These are phyloP conservation scores for Fusarium poae DNA, from an alignment of 2,329 filamentous ascomycete genomes.

Conservation along the genomic window DNA sequence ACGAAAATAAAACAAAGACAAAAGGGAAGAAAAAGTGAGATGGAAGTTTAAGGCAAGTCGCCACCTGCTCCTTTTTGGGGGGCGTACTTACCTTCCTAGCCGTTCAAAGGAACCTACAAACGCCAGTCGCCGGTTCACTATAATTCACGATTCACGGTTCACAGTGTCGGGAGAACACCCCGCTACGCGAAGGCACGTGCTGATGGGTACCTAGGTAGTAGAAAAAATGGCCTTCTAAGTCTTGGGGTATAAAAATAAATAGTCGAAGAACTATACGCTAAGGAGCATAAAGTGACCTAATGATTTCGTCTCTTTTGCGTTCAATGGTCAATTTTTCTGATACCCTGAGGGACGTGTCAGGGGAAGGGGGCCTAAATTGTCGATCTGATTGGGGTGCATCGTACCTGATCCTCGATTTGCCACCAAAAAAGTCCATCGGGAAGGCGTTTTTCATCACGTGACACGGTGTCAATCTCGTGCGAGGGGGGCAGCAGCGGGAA, in stretches of 20 bases:
- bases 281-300: too few relatives aligned
- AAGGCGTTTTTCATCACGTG: conserved; percentile 46
- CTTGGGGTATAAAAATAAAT: too few relatives aligned
- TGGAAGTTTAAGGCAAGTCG: conserved; percentile 40
- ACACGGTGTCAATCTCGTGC: conserved; percentile 52
- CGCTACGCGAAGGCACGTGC: conserved; percentile 55
- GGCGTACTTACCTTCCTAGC: conserved; percentile 31
- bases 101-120: conserved; percentile 6
- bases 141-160: conserved; percentile 53
- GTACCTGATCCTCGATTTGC: conserved; percentile 29
- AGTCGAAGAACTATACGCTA: too few relatives aligned
- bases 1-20: conserved; percentile 17
- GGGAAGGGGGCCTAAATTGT: conserved; percentile 24
- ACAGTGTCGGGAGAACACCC: conserved; percentile 43
- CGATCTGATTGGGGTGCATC: conserved; percentile 38
- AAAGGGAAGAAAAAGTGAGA: conserved; percentile 19
- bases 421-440: conserved; percentile 5
- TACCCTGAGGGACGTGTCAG: conserved; percentile 52
- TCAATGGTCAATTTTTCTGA: too few relatives aligned
- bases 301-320: too few relatives aligned
- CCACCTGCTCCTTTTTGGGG: conserved; percentile 46
- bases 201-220: too few relatives aligned
- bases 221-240: too few relatives aligned
- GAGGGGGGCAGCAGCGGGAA: conserved; percentile 22
- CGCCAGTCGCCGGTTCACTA: conserved; percentile 49